Conservation (phyloP, 805 yeast species). For the Candida ulmi region DNA sequence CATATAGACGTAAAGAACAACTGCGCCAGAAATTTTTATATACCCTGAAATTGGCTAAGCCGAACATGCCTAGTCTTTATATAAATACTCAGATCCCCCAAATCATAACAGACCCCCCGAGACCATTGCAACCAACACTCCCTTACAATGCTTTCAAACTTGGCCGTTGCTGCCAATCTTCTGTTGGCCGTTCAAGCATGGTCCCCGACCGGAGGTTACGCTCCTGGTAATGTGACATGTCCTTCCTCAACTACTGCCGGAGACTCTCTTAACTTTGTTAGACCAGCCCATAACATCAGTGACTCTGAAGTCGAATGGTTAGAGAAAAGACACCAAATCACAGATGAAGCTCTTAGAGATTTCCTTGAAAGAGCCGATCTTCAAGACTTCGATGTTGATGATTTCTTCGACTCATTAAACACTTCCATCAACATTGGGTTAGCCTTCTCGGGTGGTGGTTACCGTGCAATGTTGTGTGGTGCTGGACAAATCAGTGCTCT, state of each 20-base stretch:
- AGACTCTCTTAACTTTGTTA: constrained; percentile 18
- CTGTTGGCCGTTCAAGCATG: background rate
- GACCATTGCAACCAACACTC: too few species aligned
- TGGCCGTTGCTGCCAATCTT: background rate
- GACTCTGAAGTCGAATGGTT: constrained; percentile 48
- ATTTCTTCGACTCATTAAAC: constrained; percentile 31
- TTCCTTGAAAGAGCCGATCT: constrained; percentile 41
- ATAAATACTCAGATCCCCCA: too few species aligned
- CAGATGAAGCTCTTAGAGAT: constrained; percentile 22
- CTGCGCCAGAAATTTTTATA: too few species aligned
- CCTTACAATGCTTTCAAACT: background rate
- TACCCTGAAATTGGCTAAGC: too few species aligned
- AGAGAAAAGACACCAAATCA: constrained; percentile 25
- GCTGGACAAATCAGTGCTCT: constrained; percentile 77
- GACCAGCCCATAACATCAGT: constrained; percentile 45
- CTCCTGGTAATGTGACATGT: constrained; percentile 54
- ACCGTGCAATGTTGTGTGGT: constrained; percentile 78
- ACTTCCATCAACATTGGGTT: constrained; percentile 42
- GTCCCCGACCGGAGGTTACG: constrained; percentile 52
- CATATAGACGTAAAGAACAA: too few species aligned
- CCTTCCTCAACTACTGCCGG: constrained; percentile 27
- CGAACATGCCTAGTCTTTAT: too few species aligned
- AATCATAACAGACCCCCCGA: background rate
- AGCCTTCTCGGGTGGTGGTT: constrained; percentile 81
- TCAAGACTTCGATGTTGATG: constrained; percentile 35